A percentile compares a stretch with the other conserved stretches of the same genome.
Evolutionary conservation across 192 early-diverging fungal genomes (phyloP).

Genomic region (Gamsiella multidivaricata): DNA sequence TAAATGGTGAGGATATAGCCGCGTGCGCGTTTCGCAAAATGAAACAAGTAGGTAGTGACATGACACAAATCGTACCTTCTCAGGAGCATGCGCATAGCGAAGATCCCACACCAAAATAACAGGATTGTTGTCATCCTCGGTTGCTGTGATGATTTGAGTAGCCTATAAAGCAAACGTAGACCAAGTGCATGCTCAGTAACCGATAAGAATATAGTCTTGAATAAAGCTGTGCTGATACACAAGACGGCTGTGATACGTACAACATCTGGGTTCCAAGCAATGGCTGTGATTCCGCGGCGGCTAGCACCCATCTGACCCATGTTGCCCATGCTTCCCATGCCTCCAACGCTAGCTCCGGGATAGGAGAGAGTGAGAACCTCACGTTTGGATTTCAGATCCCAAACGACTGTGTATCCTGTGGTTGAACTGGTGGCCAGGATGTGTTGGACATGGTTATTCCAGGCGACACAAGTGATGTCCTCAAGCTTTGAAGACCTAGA

Average conservation of each 20-base stretch:
- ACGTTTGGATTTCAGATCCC: slow-evolving; percentile 91
- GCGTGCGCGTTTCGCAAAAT: no score
- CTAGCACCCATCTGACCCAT: slow-evolving; percentile 56
- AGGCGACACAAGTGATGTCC: slow-evolving; percentile 88
- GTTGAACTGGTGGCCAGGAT: slow-evolving; percentile 93
- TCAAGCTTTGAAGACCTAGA: slow-evolving; percentile 85
- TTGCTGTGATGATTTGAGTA: slow-evolving; percentile 93
- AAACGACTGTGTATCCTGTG: slow-evolving; percentile 94
- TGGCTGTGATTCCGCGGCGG: slow-evolving; percentile 80
- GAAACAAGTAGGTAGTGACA: no score
- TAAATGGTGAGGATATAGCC: neutral
- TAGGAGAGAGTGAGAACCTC: slow-evolving; percentile 85
- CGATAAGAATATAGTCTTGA: no score
- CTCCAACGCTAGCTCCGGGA: slow-evolving; percentile 54
- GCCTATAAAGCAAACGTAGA: slow-evolving; percentile 60
- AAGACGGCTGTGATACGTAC: no score
- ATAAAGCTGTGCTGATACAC: no score
- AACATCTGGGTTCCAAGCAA: slow-evolving; percentile 93
- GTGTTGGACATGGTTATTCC: slow-evolving; percentile 93
- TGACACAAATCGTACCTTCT: slow-evolving; percentile 57
- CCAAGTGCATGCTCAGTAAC: no score
- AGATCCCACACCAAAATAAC: slow-evolving; percentile 95
- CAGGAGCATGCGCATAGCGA: slow-evolving; percentile 93
- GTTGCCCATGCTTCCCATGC: slow-evolving; percentile 59
- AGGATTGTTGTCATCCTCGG: slow-evolving; percentile 92